Evolutionary conservation across 2,329 filamentous ascomycete species (phyloP), one percentile per base, ranked within the genome.

Genomic region (Fusarium sulawesiense): DNA sequence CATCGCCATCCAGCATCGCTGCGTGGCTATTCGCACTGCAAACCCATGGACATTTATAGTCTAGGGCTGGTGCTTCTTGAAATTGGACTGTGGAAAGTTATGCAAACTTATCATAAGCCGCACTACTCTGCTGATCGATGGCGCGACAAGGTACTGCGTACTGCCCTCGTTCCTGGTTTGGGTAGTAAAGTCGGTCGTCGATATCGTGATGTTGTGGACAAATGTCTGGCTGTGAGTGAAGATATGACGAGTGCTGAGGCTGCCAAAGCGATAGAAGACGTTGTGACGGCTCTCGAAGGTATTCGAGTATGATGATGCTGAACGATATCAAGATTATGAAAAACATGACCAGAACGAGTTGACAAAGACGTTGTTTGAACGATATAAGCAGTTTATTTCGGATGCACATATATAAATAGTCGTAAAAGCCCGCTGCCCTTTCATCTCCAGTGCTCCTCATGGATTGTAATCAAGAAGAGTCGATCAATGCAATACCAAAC

Each of bases 1-100:
- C 83, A 87, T 73, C 78, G 85, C 9, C 83, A 86, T 58, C 85
- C 83, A 3, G 76, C 75, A 45, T 82, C 81, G 2, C 71, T 83
- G 14, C 78, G 80, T 14, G 81, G 80, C 6, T 77, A 79, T 25
- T 76, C 81, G 6, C 85, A 82, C 74, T 80, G 80, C 70, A 87
- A 87, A 64, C 78, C 78, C 30, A 85, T 83, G 65, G 86, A 88
- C 70, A 76, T 88, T 9, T 88, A 88, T 76, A 84, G 81, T 59
- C 77, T 87, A 4, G 85, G 85, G 3, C 79, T 86, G 7, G 76
- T 87, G 4, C 78, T 87, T 10, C 78, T 86, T 8, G 85, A 87
- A 75, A 83, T 87, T 45, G 83, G 83, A 4, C 74, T 84, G n/a
- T 85, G 83, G 82, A 82, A 83, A 71, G 73, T 77, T 37, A 71